A percentile compares a stretch with the other conserved stretches of the same genome.
Conservation (phyloP, 2,329 filamentous ascomycete species). For the Neofusicoccum ribis region DNA sequence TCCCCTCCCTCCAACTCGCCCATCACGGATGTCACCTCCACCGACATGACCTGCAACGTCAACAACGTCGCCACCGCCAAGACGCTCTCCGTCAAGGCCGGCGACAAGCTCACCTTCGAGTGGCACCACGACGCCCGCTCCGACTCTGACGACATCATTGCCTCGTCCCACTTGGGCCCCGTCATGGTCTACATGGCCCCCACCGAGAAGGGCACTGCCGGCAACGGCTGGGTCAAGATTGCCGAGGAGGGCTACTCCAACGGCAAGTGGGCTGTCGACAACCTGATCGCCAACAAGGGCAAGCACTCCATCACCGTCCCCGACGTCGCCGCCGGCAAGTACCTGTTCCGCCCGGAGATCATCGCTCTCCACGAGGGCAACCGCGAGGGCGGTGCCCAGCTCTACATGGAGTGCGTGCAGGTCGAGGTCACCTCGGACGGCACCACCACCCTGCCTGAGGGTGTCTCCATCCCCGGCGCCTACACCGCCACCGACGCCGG, state of each 20-base stretch:
- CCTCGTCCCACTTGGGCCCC: conserved; percentile 53
- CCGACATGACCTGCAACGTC: conserved; percentile 38
- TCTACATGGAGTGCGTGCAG: conserved; percentile 47
- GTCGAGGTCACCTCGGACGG: conserved; percentile 6
- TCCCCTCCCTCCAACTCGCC: conserved; percentile 43
- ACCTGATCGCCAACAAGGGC: conserved; percentile 44
- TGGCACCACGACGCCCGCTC: conserved; percentile 54
- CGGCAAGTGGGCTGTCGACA: conserved; percentile 42
- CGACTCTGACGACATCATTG: conserved; percentile 53
- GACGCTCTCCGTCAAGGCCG: conserved; percentile 49
- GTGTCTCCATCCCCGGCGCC: conserved; percentile 49
- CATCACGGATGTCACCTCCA: conserved; percentile 36
- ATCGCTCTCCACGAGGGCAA: conserved; percentile 47
- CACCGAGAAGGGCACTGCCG: conserved; percentile 45
- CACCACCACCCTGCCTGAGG: conserved; percentile 32
- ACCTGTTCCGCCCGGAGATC: conserved; percentile 47
- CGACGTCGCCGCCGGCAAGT: conserved; percentile 41
- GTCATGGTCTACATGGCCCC: conserved; percentile 56
- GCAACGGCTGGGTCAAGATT: conserved; percentile 54
- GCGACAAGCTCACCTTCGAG: conserved; percentile 48
- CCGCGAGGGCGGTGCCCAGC: conserved; percentile 40
- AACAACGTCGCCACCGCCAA: conserved; percentile 36
- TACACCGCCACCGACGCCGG: conserved; percentile 43
- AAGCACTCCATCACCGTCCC: conserved; percentile 45
- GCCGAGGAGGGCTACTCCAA: conserved; percentile 40